Base-by-base conservation (phyloP, 202 grass and related monocot species). In the Panicum virgatum region DNA sequence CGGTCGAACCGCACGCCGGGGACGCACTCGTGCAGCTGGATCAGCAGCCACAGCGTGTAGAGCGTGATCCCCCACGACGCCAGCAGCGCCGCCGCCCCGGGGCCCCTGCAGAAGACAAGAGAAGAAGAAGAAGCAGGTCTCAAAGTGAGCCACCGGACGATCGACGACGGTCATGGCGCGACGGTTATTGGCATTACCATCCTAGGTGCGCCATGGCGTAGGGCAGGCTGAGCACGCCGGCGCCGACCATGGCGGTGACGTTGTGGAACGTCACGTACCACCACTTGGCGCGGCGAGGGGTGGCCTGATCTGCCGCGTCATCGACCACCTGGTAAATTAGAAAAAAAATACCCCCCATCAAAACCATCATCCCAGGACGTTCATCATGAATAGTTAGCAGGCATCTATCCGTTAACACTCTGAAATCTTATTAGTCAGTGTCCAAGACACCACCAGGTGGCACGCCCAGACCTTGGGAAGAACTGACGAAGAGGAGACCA, bases 1-100 rank as follows among this genome's bases (percentile, higher is more conserved):
- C 94, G 84, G 84, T 97, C 91, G 66, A 97, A 97, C 34, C 94
- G 88, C 82, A 88, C 90, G 40, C 94, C 91, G 3, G 88, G 89
- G 2, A 97, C 91, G 91, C 92, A 91, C 91, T 97, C 94, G 79
- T 97, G 94, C 72, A 97, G 89, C 82, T 94, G 82, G 57, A 97
- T 90, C 82, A 97, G 92, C 26, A 94, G 94, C 15, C 91, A 85
- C 19, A 97, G 88, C 63, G 94, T 97, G 91, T 97, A 97, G 56
- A 97, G 85, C 69, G 94, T 97, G 53, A 97, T 92, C 53, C 69
- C 64, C 94, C 91, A 97, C 23, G 94, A 93, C 23, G 56, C 19
- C 42, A 92, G 2, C 40, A 97, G 87, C 73, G 85, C 86, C 19
- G 60, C 72, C 15, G 83, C 13, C 54, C 94, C 94, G 0, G 89